Evolutionary conservation across 2,329 filamentous ascomycete species (phyloP).

Genomic region (Fusarium sp.): DNA sequence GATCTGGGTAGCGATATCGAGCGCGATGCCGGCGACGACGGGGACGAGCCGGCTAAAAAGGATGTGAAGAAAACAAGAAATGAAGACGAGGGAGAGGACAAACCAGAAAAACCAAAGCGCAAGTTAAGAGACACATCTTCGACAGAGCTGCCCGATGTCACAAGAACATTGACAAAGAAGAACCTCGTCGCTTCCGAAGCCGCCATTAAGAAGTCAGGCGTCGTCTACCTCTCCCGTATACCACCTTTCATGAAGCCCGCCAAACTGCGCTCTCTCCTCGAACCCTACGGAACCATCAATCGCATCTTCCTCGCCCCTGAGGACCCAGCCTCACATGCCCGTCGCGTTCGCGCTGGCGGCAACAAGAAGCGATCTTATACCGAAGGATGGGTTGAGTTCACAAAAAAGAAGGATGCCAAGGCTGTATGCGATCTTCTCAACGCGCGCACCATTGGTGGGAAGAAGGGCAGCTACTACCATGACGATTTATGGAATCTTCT

Average conservation of each 20-base stretch:
- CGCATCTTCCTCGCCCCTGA: slow-evolving; percentile 84
- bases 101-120: slow-evolving; percentile 33
- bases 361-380: slow-evolving; percentile 86
- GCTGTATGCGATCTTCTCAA: slow-evolving; percentile 80
- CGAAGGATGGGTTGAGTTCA: slow-evolving; percentile 89
- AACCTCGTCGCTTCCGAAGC: slow-evolving; percentile 72
- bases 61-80: slow-evolving; percentile 36
- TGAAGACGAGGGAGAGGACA: slow-evolving; percentile 29
- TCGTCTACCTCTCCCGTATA: slow-evolving; percentile 84
- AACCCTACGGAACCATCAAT: slow-evolving; percentile 78
- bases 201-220: slow-evolving; percentile 77
- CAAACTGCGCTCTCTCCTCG: slow-evolving; percentile 78
- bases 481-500: slow-evolving; percentile 88
- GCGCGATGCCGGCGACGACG: slow-evolving; percentile 47
- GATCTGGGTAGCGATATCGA: slow-evolving; percentile 51
- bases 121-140: slow-evolving; percentile 44
- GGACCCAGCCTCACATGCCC: slow-evolving; percentile 70
- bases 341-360: slow-evolving; percentile 76
- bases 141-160: slow-evolving; percentile 56
- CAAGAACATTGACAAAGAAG: slow-evolving; percentile 69
- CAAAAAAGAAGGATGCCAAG: slow-evolving; percentile 79
- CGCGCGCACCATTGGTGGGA: slow-evolving; percentile 80
- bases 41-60: slow-evolving; percentile 45
- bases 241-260: slow-evolving; percentile 89
- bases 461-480: slow-evolving; percentile 84